These are phyloP conservation scores for Perilla frutescens DNA, from an alignment of 257 asterid species.

Conservation along the genomic window DNA sequence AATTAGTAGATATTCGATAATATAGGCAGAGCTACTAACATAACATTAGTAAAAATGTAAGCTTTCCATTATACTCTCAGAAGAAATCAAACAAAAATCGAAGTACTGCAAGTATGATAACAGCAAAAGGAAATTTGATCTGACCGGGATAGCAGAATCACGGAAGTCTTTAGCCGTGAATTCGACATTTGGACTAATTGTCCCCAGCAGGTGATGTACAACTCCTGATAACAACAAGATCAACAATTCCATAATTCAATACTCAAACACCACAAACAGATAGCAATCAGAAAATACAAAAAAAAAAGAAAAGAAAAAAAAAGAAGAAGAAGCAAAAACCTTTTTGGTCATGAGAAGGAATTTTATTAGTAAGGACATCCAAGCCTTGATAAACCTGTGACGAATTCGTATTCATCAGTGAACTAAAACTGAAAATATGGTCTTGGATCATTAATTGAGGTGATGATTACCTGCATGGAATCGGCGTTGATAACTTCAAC, in stretches of 20 bases:
- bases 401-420: neutral
- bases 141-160: conserved; percentile 74
- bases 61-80: neutral
- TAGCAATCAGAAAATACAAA: neutral
- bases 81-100: neutral
- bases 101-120: neutral
- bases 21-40: neutral
- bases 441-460: neutral
- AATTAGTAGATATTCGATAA: neutral
- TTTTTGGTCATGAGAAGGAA: conserved; percentile 66
- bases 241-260: conserved; percentile 2
- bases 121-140: conserved; percentile 29
- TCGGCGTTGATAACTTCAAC: conserved; percentile 91
- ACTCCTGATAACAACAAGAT: conserved; percentile 58
- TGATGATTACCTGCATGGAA: conserved; percentile 77
- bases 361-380: conserved; percentile 92
- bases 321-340: conserved; percentile 51
- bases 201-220: conserved; percentile 90
- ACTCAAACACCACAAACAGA: conserved; percentile 8
- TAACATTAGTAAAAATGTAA: neutral
- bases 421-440: neutral
- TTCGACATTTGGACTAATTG: conserved; percentile 65
- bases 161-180: conserved; percentile 89
- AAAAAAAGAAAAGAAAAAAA: neutral
- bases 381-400: conserved; percentile 75